Evolutionary conservation across 2,329 filamentous ascomycete genomes (phyloP), one percentile per base, ranked within the genome.

Genomic region (Phialocephala sp.): DNA sequence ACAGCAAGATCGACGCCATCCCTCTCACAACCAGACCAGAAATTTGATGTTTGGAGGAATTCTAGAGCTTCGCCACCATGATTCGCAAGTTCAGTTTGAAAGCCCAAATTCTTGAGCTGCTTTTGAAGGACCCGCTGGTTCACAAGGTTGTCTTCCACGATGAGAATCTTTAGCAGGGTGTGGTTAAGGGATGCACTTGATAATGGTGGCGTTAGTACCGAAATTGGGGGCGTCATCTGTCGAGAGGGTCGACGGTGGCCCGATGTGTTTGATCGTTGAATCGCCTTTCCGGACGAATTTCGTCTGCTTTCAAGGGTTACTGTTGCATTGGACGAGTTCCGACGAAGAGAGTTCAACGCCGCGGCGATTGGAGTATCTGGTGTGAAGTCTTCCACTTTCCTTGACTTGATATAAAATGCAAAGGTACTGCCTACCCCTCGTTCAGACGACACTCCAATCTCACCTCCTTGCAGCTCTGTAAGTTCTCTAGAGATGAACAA

Each of bases 401-500:
- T 56, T 22, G 72, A 69, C 60, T 72, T 75, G 18, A 90, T 85
- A 71, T 93, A 90, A 75, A 94, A 93, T 0, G 88, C 88, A 77
- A 93, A 93, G 0, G 88, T 92, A 68, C 88, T 91, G 1, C 91
- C 91, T 27, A 88, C 84, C 1, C 89, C 90, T 2, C 86, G 81
- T 70, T 88, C 82, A 20, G 87, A 90, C 1, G 86, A 82, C 4
- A 94, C 90, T 1, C 91, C 91, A 62, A 95, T 94, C 66, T 91
- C 89, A 8, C 92, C 92, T 27, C 91, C 91, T 76, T 94, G 91
- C 9, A 94, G 80, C 75, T 95, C 91, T 0, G 90, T 92, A 11
- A 95, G 82, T 65, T 92, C 87, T 52, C 91, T 85, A 35, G 89
- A 92, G 69, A 95, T 94, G 77, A 94, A 94, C 0, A 95, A 81